Conservation (phyloP, 305 asterid genomes). For the Solanum chacoense region DNA sequence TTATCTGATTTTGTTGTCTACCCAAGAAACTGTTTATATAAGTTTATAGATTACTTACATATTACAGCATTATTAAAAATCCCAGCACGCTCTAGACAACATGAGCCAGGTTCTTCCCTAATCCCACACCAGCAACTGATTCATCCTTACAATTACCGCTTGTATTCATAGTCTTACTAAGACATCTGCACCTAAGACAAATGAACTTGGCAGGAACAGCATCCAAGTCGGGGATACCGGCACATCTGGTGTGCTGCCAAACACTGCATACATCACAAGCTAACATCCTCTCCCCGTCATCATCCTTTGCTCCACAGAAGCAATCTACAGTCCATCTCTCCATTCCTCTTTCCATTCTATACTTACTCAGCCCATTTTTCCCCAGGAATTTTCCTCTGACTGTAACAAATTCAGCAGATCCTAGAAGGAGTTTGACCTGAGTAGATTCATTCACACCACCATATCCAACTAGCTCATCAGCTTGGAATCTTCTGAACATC, state of each 20-base stretch:
- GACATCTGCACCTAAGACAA: constrained; percentile 38
- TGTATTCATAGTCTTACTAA: not conserved
- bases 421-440: constrained; percentile 68
- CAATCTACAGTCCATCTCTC: constrained; percentile 93
- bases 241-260: constrained; percentile 94
- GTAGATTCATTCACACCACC: constrained; percentile 64
- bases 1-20: not conserved
- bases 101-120: constrained; percentile 11
- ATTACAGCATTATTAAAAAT: not conserved
- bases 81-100: constrained; percentile 2
- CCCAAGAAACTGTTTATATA: not conserved
- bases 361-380: constrained; percentile 46
- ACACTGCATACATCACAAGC: constrained; percentile 82
- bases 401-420: constrained; percentile 41
- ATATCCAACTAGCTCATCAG: constrained; percentile 74
- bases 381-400: constrained; percentile 53
- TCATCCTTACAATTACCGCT: constrained; percentile 23
- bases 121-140: constrained; percentile 5
- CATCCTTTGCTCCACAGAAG: constrained; percentile 80
- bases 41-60: not conserved
- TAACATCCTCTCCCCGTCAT: constrained; percentile 92
- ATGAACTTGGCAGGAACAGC: constrained; percentile 47
- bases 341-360: constrained; percentile 73
- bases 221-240: constrained; percentile 56
- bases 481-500: constrained; percentile 71